Evolutionary conservation across 352 stramenopile species (phyloP), one percentile per base, ranked within the genome.

Genomic region (Globisporangium camurandrum): DNA sequence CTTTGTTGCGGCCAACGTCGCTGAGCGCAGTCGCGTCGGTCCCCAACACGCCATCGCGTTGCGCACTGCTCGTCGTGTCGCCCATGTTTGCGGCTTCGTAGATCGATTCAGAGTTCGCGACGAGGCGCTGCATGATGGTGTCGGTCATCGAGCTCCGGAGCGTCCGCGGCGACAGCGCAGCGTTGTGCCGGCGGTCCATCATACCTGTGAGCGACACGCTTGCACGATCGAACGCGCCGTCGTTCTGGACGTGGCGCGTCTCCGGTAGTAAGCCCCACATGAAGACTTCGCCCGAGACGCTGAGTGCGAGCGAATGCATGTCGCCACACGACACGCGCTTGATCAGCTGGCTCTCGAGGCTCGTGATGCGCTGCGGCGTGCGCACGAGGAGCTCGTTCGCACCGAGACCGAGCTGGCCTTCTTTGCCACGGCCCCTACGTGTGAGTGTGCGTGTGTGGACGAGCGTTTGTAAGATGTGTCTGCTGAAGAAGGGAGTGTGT

Each of bases 231-330:
- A 71, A 77, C 24, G 66, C 64, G 49, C 64, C 71, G 45, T 69
- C 62, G 43, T 73, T 64, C 45, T 55, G 66, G 14, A 74, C 53
- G 33, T 79, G 65, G 28, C 61, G 56, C n/a, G 54, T 69, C 49
- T 87, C 71, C 1, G 79, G 80, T 0, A 92, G 46, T 22, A 92
- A 57, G 0, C 80, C 80, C 75, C 71, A 89, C 73, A 88, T 82
- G 49, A 88, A 88, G 12, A 92, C 71, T 31, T 86, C 66, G 16
- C 77, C 77, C 1, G 64, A 62, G 33, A 69, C 54, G 4, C 60
- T 75, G 43, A 85, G 59, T 17, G 75, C 75, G 50, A 92, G 54
- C 45, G 77, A 87, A 55, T 92, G 80, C 36, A 78, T 80, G 50
- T 92, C 79, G 8, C 80, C 80, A 34, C 77, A 88, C 39, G 80